Base-by-base conservation (phyloP, 2,329 filamentous ascomycete species). In the Cephalotrichum gorgonifer region DNA sequence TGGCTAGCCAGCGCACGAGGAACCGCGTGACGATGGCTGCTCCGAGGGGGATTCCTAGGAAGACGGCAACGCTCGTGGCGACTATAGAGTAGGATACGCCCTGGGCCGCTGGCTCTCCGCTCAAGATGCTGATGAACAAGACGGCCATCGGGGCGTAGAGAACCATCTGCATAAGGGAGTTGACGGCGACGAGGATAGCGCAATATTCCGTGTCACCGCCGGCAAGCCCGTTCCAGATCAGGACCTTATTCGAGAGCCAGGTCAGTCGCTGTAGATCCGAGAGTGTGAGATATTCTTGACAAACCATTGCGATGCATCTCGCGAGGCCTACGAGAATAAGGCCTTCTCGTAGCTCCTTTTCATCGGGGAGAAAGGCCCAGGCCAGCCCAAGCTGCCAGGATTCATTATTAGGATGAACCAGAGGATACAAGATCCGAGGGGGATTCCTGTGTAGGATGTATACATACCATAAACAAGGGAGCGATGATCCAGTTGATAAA, bases 301-400 rank as follows among this genome's bases (percentile, higher is more conserved):
- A 51, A 61, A 85, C 87, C 88, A 95, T 95, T 28, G 88, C 88
- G 54, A 95, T 94, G 57, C 89, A 95, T 48, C 89, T 72, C 5
- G 86, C 89, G 1, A 95, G 69, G 0, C 89, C 88, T 0, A 95
- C 88, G 6, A 95, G 77, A 33, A 93, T 87, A 2, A 93, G 68
- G 0, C 87, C 88, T 38, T 79, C 75, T 2, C 79, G 72, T 11
- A 84, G 69, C 6, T 67, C 73, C 7, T 62, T 62, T 52, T 79
- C 68, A 54, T 83, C 79, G 0, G 79, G 80, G 5, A 84, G 68
- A 47, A 81, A 82, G 0, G 79, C 79, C 79, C 85, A 89, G 0
- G 85, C 76, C 1, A 89, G 68, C 0, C 62, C 81, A 12, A 81
- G 71, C 81, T 85, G 43, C 48, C 11, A 46, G 14, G 12, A 9